phyloP scores from a whole-genome alignment of 2,329 filamentous ascomycete species.

The Colletotrichum musae region DNA sequence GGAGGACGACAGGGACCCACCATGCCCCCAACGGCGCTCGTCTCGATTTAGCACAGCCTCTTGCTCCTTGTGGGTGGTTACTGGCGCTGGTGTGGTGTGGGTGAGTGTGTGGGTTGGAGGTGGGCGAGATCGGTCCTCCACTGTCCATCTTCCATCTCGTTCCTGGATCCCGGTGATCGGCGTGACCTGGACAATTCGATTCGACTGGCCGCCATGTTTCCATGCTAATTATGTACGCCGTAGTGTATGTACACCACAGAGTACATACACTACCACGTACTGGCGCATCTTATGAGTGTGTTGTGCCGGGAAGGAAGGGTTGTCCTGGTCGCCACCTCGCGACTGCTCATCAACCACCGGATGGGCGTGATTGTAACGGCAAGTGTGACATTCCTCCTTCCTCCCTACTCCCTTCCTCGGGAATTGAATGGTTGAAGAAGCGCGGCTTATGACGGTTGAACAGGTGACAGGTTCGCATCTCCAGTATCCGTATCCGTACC shows the following conservation, averaged over 20 bases:
- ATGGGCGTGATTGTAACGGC: conserved; percentile 24
- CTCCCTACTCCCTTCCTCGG: too few relatives aligned
- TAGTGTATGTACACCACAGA: too few relatives aligned
- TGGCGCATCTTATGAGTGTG: too few relatives aligned
- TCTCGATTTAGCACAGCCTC: conserved; percentile 37
- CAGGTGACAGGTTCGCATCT: too few relatives aligned
- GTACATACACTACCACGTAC: too few relatives aligned
- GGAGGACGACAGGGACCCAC: conserved; percentile 13
- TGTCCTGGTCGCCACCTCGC: conserved; percentile 1
- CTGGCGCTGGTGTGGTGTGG: too few relatives aligned
- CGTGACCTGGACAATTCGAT: conserved; percentile 7
- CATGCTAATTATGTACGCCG: not conserved
- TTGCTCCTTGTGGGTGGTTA: conserved; percentile 28
- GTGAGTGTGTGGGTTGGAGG: not conserved
- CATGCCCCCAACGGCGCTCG: conserved; percentile 13
- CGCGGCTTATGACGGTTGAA: conserved; percentile 22
- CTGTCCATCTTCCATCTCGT: conserved; percentile 4
- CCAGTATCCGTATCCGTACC: too few relatives aligned
- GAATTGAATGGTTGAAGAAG: conserved; percentile 12
- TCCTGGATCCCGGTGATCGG: conserved; percentile 33
- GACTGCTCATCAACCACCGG: conserved; percentile 30
- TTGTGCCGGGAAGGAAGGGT: conserved; percentile 5
- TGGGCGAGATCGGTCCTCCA: conserved; percentile 13
- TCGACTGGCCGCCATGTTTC: conserved; percentile 29
- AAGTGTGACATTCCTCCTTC: conserved; percentile 4